phyloP scores from a whole-genome alignment of 2,329 filamentous ascomycete species.

The Hymenoscyphus albidus region DNA sequence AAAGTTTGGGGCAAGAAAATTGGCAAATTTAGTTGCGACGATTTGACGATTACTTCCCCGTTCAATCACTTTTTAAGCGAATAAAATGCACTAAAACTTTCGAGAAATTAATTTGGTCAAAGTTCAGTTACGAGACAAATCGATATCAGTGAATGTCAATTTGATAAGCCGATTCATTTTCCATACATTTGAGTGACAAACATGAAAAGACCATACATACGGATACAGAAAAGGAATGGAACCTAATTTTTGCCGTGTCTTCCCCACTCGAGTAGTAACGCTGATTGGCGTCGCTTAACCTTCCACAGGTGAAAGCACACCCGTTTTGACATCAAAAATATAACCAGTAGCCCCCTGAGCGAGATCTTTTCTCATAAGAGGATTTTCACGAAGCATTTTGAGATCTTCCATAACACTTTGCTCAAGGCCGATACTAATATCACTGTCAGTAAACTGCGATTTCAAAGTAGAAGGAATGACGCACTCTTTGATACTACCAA shows the following conservation, averaged over 20 bases:
- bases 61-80: too few species aligned
- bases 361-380: constrained; percentile 28
- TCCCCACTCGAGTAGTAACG: not conserved
- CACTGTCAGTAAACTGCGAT: not conserved
- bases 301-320: constrained; percentile 17
- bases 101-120: too few species aligned
- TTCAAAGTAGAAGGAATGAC: not conserved
- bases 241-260: not conserved
- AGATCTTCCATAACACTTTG: not conserved
- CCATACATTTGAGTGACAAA: too few species aligned
- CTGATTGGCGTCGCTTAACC: not conserved
- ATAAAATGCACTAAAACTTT: too few species aligned
- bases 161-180: too few species aligned
- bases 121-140: too few species aligned
- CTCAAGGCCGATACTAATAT: not conserved
- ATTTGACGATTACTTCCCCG: too few species aligned
- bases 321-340: constrained; percentile 30
- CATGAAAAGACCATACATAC: too few species aligned
- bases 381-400: constrained; percentile 12
- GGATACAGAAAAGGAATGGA: too few species aligned
- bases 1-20: too few species aligned
- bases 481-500: constrained; percentile 31
- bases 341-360: constrained; percentile 21
- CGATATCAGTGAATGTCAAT: too few species aligned
- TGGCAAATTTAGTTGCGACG: too few species aligned